These are phyloP conservation scores for Saxophila tyrrhenica DNA, from an alignment of 495 filamentous ascomycete genomes.

Conservation along the genomic window DNA sequence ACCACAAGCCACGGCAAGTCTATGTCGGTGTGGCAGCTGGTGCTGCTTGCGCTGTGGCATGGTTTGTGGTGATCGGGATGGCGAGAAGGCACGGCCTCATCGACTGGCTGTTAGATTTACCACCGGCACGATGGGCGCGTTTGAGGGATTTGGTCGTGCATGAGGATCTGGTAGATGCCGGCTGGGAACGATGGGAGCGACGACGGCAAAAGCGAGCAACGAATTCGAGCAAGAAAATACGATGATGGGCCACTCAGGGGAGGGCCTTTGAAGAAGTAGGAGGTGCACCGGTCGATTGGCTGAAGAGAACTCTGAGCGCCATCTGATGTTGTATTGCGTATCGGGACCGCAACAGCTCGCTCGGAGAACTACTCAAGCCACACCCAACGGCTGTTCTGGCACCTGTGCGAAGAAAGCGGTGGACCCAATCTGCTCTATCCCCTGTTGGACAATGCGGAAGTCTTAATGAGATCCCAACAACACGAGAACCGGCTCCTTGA, in stretches of 20 bases:
- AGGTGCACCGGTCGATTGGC: too few species aligned
- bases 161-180: constrained; percentile 83
- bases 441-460: too few species aligned
- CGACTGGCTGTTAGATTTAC: constrained; percentile 58
- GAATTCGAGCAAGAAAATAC: neutral
- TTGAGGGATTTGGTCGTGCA: constrained; percentile 75
- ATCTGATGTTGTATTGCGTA: too few species aligned
- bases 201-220: constrained; percentile 4
- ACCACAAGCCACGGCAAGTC: constrained; percentile 85
- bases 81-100: constrained; percentile 53
- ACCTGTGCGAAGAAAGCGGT: too few species aligned
- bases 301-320: too few species aligned
- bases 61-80: constrained; percentile 62
- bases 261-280: too few species aligned
- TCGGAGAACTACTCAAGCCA: too few species aligned
- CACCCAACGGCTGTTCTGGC: too few species aligned
- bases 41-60: constrained; percentile 54
- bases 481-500: too few species aligned
- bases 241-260: neutral
- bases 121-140: constrained; percentile 51
- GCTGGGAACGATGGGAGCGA: constrained; percentile 82
- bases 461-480: too few species aligned
- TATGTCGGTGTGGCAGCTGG: constrained; percentile 67
- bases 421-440: too few species aligned
- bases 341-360: too few species aligned